phyloP scores from a whole-genome alignment of 176 grass and related monocot species.

The Paspalum notatum region DNA sequence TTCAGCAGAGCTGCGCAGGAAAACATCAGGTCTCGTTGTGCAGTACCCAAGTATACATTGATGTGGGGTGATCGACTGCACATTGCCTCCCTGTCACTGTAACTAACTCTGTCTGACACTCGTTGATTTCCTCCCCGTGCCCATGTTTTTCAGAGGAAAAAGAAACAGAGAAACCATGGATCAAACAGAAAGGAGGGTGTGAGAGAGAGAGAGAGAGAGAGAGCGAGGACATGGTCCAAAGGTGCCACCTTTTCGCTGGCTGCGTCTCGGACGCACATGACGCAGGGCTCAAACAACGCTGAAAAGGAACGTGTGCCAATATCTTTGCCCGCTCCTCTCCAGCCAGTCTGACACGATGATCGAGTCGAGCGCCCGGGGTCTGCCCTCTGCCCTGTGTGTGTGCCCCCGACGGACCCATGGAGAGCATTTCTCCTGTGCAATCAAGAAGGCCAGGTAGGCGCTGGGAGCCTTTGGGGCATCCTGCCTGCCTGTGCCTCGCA shows the following conservation, averaged over 20 bases:
- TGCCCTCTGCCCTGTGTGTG: not conserved
- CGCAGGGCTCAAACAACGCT: slow-evolving; percentile 45
- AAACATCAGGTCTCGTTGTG: not conserved
- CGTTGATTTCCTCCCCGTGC: not conserved
- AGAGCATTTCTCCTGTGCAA: slow-evolving; percentile 54
- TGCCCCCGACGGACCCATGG: slow-evolving; percentile 41
- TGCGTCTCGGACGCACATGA: slow-evolving; percentile 70
- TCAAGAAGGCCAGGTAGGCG: slow-evolving; percentile 64
- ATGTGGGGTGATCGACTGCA: not conserved
- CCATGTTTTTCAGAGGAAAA: not conserved
- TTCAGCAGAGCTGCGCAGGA: not conserved
- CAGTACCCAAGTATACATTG: not conserved
- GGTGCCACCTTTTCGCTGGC: slow-evolving; percentile 63
- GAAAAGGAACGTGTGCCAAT: slow-evolving; percentile 52
- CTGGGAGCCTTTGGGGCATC: slow-evolving; percentile 35
- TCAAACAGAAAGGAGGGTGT: not conserved
- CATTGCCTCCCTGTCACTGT: slow-evolving; percentile 10
- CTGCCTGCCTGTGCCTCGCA: slow-evolving; percentile 27
- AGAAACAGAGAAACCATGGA: not conserved
- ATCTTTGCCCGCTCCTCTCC: slow-evolving; percentile 24
- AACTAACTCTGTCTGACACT: slow-evolving; percentile 15
- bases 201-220: not conserved
- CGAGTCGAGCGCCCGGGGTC: not conserved
- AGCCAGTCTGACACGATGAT: slow-evolving; percentile 24
- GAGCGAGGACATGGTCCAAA: slow-evolving; percentile 48